Evolutionary conservation across 1,284 basidiomycete genomes (phyloP).

Genomic region (Sporisorium sorghi): DNA sequence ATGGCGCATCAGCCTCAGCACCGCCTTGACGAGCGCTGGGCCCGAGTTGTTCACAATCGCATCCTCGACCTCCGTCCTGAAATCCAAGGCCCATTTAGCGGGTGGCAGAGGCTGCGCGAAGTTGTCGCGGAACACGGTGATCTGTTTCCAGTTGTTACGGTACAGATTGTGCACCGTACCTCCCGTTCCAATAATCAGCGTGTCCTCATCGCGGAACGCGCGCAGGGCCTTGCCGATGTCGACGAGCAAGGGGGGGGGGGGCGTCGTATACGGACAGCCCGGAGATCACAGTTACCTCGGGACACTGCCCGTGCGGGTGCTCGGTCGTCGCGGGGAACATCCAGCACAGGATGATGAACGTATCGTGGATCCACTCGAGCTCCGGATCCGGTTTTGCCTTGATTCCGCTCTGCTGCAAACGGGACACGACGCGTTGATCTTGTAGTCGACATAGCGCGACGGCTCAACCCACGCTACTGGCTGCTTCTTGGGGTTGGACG

Average conservation of each 20-base stretch:
- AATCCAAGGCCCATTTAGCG: conserved; percentile 62
- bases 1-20: conserved; percentile 56
- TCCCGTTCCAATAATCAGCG: conserved; percentile 58
- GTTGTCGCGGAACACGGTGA: conserved; percentile 51
- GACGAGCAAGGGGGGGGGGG: conserved; percentile 51
- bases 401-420: conserved; percentile 46
- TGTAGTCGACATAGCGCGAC: conserved; percentile 49
- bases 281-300: conserved; percentile 46
- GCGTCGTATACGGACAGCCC: conserved; percentile 54
- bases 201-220: conserved; percentile 46
- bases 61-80: conserved; percentile 51
- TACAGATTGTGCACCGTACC: conserved; percentile 65
- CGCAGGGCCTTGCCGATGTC: conserved; percentile 56
- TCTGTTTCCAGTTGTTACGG: conserved; percentile 54
- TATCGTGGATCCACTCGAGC: conserved; percentile 62
- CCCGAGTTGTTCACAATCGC: conserved; percentile 53
- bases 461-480: conserved; percentile 57
- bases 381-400: conserved; percentile 48
- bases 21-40: conserved; percentile 44
- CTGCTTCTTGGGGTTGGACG: conserved; percentile 52
- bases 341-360: conserved; percentile 58
- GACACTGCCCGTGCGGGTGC: conserved; percentile 51
- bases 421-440: conserved; percentile 40
- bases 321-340: conserved; percentile 51
- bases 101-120: conserved; percentile 55